Evolutionary conservation across 257 asterid genomes (phyloP).

Genomic region (Solanum pinnatisectum): DNA sequence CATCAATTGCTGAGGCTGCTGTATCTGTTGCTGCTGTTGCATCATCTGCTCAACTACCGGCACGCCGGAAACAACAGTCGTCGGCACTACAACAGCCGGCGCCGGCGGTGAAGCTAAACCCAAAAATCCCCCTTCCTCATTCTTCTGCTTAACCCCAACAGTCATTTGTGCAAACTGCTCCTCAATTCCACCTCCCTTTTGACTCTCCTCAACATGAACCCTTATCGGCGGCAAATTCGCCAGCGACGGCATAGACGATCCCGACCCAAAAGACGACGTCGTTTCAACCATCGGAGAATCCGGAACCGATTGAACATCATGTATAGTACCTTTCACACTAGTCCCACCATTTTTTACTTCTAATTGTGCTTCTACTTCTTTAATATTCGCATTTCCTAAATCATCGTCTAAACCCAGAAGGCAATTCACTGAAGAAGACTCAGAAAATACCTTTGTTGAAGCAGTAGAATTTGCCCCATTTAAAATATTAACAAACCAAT

Average conservation of each 20-base stretch:
- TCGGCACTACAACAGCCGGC: not conserved
- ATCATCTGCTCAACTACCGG: not conserved
- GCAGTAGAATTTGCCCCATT: slow-evolving; percentile 42
- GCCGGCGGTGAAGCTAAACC: slow-evolving; percentile 3
- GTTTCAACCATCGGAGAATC: slow-evolving; percentile 82
- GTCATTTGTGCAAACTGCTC: slow-evolving; percentile 67
- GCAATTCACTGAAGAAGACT: slow-evolving; percentile 67
- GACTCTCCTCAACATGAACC: slow-evolving; percentile 64
- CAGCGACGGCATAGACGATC: slow-evolving; percentile 62
- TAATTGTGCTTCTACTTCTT: slow-evolving; percentile 23
- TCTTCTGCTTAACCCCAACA: slow-evolving; percentile 31
- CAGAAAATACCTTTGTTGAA: slow-evolving; percentile 41
- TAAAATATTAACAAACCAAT: slow-evolving; percentile 78
- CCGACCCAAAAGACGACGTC: slow-evolving; percentile 80
- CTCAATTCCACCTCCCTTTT: slow-evolving; percentile 61
- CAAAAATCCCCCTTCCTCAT: slow-evolving; percentile 37
- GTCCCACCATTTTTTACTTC: slow-evolving; percentile 23
- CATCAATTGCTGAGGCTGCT: not conserved
- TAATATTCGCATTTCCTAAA: slow-evolving; percentile 12
- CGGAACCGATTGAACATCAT: slow-evolving; percentile 68
- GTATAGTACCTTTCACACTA: slow-evolving; percentile 17
- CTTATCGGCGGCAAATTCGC: slow-evolving; percentile 70
- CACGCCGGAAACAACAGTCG: not conserved
- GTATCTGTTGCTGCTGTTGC: not conserved
- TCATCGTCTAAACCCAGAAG: slow-evolving; percentile 59